phyloP scores from a whole-genome alignment of 1,139 yeast species.

The Saccharomyces hybrid region DNA sequence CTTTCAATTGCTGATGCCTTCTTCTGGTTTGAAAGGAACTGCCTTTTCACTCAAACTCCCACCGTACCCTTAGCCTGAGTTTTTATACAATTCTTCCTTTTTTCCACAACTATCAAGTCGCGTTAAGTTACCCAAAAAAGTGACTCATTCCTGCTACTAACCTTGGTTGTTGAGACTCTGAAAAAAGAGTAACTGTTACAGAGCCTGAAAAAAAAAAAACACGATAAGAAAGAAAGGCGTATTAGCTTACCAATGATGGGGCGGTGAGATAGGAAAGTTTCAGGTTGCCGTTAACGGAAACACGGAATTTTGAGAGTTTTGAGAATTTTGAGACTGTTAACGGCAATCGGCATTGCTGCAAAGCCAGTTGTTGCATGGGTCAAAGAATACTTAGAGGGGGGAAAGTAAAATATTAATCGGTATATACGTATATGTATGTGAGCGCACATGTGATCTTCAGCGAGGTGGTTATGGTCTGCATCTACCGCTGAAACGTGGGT shows the following conservation, averaged over 20 bases:
- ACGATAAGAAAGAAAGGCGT: not conserved
- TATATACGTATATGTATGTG: not conserved
- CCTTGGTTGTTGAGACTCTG: not conserved
- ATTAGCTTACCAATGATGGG: not conserved
- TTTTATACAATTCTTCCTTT: not conserved
- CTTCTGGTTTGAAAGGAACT: not conserved
- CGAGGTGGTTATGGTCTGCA: slow-evolving; percentile 66
- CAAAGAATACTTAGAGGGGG: not conserved
- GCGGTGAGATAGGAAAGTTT: too few relatives aligned
- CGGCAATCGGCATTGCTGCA: not conserved
- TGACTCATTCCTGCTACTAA: not conserved
- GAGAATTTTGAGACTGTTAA: not conserved
- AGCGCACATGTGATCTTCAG: not conserved
- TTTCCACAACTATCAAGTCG: not conserved
- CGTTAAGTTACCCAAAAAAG: not conserved
- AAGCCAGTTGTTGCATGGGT: not conserved
- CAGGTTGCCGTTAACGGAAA: too few relatives aligned
- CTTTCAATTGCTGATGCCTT: not conserved
- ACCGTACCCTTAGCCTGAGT: not conserved
- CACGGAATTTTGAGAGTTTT: too few relatives aligned
- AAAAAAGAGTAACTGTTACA: not conserved
- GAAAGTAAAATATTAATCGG: not conserved
- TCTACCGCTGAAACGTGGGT: slow-evolving; percentile 97
- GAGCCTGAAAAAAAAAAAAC: not conserved
- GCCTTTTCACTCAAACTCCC: not conserved